Evolutionary conservation across 2,329 filamentous ascomycete genomes (phyloP), one percentile per base, ranked within the genome.

Genomic region (Phyllosticta paracitricarpa): DNA sequence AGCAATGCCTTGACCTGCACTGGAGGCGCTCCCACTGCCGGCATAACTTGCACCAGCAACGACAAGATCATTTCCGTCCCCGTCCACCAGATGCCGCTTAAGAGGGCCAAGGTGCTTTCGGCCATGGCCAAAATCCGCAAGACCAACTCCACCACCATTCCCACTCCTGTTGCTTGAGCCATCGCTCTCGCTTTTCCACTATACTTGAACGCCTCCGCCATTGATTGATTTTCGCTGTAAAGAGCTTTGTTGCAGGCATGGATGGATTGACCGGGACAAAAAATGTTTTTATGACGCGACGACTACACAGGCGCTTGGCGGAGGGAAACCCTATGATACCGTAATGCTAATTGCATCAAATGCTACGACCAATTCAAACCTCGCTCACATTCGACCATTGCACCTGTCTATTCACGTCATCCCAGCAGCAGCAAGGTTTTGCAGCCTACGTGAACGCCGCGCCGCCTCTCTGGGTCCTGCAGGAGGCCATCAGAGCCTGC

Each of bases 1-100:
- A 25, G 35, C 51, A 54, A 54, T 17, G 61, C 54, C 52, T 40
- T 64, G 22, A 64, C 61, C 2, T 64, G 63, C 33, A 6, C 61
- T 1, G 57, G 25, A 26, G 61, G 63, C 10, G 30, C 61, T 24
- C 63, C 63, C n/a, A n/a, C 40, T 8, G n/a, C 12, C 10, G 63
- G 63, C 48, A 63, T 64, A 51, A 54, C 24, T 7, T 64, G 63
- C 52, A 40, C 55, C 17, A 48, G 40, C 17, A 48, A 48, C 17
- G 40, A 48, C 14, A 17, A 48, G 14, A 17, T 48, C 14, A n/a
- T 48, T 6, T 48, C 40, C 17, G n/a, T 48, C 17, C 14, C 40
- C 40, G 40, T 48, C 40, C 40, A 48, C 12, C 40, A 48, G 40
- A 48, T 48, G 40, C 40, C 40, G 40, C 40, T 48, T 4, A n/a